Percentiles rank a stretch among this genome's conserved stretches.
These are phyloP conservation scores for Larix kaempferi DNA, from an alignment of 75 land plant genomes.

Conservation along the genomic window DNA sequence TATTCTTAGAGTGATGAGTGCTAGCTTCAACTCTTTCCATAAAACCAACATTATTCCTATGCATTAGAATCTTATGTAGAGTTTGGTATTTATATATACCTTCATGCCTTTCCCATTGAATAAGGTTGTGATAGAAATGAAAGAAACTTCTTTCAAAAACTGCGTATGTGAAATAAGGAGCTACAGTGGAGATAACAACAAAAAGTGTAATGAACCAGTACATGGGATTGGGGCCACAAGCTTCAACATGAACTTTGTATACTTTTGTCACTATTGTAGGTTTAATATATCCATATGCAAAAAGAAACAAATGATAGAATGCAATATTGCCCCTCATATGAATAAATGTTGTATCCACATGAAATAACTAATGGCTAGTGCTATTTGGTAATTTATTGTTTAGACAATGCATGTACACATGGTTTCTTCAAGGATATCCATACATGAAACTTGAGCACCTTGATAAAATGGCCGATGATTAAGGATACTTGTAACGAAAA, in stretches of 20 bases:
- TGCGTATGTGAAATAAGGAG: conserved; percentile 61
- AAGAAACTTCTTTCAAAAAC: conserved; percentile 52
- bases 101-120: conserved; percentile 80
- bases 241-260: conserved; percentile 53
- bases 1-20: neutral
- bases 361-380: conserved; percentile 80
- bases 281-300: conserved; percentile 50
- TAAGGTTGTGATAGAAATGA: conserved; percentile 85
- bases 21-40: conserved; percentile 27
- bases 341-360: conserved; percentile 86
- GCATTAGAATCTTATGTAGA: conserved; percentile 35
- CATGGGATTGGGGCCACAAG: conserved; percentile 68
- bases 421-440: conserved; percentile 61
- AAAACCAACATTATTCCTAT: conserved; percentile 32
- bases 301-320: conserved; percentile 73
- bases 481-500: too few species aligned
- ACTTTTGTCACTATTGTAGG: conserved; percentile 40
- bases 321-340: conserved; percentile 79
- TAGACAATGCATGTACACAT: conserved; percentile 88
- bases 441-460: conserved; percentile 25
- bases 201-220: conserved; percentile 69
- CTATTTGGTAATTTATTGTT: conserved; percentile 78
- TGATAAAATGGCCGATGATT: conserved; percentile 1
- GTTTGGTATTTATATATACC: conserved; percentile 57
- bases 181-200: conserved; percentile 39